Evolutionary conservation across 192 early-diverging fungal genomes (phyloP).

Genomic region (Thamnidium elegans): DNA sequence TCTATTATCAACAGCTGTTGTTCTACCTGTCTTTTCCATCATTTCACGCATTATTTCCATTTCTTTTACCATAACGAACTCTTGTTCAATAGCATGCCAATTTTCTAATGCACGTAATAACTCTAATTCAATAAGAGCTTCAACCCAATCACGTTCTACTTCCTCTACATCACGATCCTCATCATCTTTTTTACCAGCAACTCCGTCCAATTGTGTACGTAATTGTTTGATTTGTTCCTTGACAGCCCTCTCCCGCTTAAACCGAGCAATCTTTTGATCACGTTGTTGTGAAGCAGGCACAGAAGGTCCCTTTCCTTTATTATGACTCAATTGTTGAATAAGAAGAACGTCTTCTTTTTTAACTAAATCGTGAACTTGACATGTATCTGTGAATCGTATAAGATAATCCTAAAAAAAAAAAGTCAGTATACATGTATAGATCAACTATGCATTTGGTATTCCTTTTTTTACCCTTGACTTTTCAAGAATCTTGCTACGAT

Average conservation of each 20-base stretch:
- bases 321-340: neutral
- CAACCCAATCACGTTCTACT: slow-evolving; percentile 66
- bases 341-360: slow-evolving; percentile 21
- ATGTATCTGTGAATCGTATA: slow-evolving; percentile 33
- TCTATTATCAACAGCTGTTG: slow-evolving; percentile 22
- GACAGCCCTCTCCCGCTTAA: slow-evolving; percentile 74
- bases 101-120: slow-evolving; percentile 72
- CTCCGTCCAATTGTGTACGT: slow-evolving; percentile 20
- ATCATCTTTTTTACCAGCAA: slow-evolving; percentile 20
- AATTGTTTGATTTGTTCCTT: slow-evolving; percentile 51
- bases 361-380: slow-evolving; percentile 39
- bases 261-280: slow-evolving; percentile 71
- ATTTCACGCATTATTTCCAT: slow-evolving; percentile 58
- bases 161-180: slow-evolving; percentile 65
- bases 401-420: slow-evolving; percentile 33
- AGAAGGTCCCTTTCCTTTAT: slow-evolving; percentile 20
- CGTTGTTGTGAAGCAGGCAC: slow-evolving; percentile 46
- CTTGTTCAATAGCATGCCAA: slow-evolving; percentile 68
- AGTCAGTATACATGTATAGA: neutral
- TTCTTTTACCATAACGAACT: slow-evolving; percentile 74
- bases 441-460: neutral
- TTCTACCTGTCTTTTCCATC: slow-evolving; percentile 18
- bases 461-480: slow-evolving; percentile 46
- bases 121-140: slow-evolving; percentile 71
- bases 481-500: slow-evolving; percentile 40